These are phyloP conservation scores for Fraxinus americana DNA, from an alignment of 257 asterid genomes.

Conservation along the genomic window DNA sequence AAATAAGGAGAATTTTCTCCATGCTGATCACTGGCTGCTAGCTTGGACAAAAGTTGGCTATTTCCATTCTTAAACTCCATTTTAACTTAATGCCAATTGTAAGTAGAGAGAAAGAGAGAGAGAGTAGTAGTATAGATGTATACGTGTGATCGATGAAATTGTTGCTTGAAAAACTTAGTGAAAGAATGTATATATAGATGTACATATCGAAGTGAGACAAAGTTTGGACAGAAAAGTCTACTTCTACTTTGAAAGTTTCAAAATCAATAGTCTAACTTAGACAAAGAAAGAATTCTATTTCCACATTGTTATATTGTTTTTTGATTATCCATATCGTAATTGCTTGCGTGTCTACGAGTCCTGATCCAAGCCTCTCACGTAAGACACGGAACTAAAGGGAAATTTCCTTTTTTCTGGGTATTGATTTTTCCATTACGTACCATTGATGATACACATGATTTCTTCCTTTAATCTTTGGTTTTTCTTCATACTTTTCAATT, in stretches of 20 bases:
- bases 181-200: conserved; percentile 10
- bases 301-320: neutral
- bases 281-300: neutral
- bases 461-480: neutral
- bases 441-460: neutral
- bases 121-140: neutral
- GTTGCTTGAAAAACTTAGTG: neutral
- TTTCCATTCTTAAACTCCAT: conserved; percentile 40
- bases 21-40: conserved; percentile 63
- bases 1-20: conserved; percentile 87
- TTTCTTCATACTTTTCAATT: neutral
- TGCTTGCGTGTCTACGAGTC: conserved; percentile 31
- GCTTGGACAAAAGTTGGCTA: conserved; percentile 46
- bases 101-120: neutral
- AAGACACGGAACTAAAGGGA: neutral
- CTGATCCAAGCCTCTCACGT: neutral
- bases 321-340: conserved; percentile 27
- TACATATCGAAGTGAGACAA: conserved; percentile 7
- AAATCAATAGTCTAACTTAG: conserved; percentile 13
- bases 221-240: conserved; percentile 40
- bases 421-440: too few relatives aligned
- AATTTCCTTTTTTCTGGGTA: neutral
- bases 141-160: neutral
- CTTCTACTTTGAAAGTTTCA: conserved; percentile 49
- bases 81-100: neutral